phyloP scores from a whole-genome alignment of 2,329 filamentous ascomycete genomes.

The Coleophoma cylindrospora region DNA sequence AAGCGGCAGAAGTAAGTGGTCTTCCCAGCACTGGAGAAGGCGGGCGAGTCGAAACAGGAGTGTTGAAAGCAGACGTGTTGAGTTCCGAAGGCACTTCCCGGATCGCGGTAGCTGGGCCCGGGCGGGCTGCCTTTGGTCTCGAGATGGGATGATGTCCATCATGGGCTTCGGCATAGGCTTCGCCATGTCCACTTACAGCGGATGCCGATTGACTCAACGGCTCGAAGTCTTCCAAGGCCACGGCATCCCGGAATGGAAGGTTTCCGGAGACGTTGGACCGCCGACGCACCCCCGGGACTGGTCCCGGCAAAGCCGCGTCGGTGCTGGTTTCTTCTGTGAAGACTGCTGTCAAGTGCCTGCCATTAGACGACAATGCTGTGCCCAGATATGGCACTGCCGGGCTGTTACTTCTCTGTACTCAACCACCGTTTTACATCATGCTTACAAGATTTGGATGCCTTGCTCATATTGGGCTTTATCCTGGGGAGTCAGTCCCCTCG shows the following conservation, averaged over 20 bases:
- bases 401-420: too few species aligned
- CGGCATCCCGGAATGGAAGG: neutral
- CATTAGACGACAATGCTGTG: too few species aligned
- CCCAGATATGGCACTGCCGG: too few species aligned
- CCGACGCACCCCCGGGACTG: neutral
- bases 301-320: too few species aligned
- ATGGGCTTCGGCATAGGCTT: neutral
- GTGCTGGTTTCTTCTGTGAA: too few species aligned
- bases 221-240: neutral
- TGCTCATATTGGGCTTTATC: too few species aligned
- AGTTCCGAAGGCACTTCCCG: slow-evolving; percentile 6
- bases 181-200: neutral
- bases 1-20: neutral
- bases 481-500: too few species aligned
- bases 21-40: slow-evolving; percentile 5
- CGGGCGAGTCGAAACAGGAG: slow-evolving; percentile 6
- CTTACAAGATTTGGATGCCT: too few species aligned
- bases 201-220: neutral
- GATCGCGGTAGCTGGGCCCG: slow-evolving; percentile 1
- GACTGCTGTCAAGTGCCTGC: too few species aligned
- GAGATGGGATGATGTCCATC: neutral
- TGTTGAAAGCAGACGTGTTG: slow-evolving; percentile 6
- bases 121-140: neutral
- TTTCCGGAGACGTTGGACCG: neutral
- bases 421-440: too few species aligned